Evolutionary conservation across 2,329 filamentous ascomycete genomes (phyloP), one percentile per base, ranked within the genome.

Genomic region (Eutypella sp.): DNA sequence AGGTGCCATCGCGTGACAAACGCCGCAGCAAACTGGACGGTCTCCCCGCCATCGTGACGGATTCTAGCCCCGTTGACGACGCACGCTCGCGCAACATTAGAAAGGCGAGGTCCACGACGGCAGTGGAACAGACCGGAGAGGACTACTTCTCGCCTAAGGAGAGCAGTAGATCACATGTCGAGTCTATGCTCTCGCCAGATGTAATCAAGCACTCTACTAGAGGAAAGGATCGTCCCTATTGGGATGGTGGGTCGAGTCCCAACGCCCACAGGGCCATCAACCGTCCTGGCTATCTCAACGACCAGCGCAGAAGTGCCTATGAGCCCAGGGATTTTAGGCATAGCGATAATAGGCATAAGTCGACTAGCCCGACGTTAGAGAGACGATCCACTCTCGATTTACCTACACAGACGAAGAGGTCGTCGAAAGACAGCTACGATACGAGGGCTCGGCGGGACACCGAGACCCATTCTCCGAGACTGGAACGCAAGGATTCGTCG

Each of bases 141-240:
- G 67, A 68, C 51, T 65, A 65, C 34, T 64, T 65, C 31, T 60
- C 59, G 13, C 56, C 60, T 18, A 56, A 57, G 10, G 48, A 49
- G 27, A 56, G 54, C 43, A 55, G 58, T 24, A 55, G 57, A 11
- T 36, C 50, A 25, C 51, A 48, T 34, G 62, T 58, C 22, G 71
- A 71, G 24, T 69, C 63, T 23, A 67, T 70, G 41, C 62, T 75
- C 16, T 74, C 76, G 7, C 74, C 75, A 22, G 74, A 77, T 49
- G 56, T 68, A 5, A 62, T 71, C 34, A 59, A 62, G 43, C 54
- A 64, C 36, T 47, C 56, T 20, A 62, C 59, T 16, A 57, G 56
- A 41, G 60, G 61, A 29, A 57, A 60, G 38, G 62, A 64, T 39
- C 52, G 57, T 24, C 39, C 49, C 9, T 63, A 63, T 34, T 60